phyloP scores from a whole-genome alignment of 495 filamentous ascomycete genomes.

The Tetracladium setigerum region DNA sequence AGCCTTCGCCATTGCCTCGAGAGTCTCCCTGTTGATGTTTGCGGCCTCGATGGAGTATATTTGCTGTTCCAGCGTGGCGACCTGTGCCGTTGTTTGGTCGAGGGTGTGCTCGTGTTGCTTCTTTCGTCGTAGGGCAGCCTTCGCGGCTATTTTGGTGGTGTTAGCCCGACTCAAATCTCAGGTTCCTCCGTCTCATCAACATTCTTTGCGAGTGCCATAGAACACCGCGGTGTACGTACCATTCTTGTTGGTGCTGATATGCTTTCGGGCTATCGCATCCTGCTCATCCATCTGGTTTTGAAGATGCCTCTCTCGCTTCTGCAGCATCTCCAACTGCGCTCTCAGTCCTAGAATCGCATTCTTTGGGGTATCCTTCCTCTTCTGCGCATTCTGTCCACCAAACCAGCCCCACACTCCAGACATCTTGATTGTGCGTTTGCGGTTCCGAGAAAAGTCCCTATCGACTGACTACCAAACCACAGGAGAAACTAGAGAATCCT shows the following conservation, averaged over 20 bases:
- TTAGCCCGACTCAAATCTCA: conserved; percentile 12
- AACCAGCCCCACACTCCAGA: conserved; percentile 78
- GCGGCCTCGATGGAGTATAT: conserved; percentile 96
- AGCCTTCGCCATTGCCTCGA: conserved; percentile 88
- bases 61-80: conserved; percentile 87
- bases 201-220: neutral
- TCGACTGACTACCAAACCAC: conserved; percentile 5
- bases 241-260: conserved; percentile 82
- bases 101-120: conserved; percentile 87
- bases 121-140: conserved; percentile 88
- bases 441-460: conserved; percentile 2
- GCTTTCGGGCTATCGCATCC: conserved; percentile 84
- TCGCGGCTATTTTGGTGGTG: conserved; percentile 57
- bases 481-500: neutral
- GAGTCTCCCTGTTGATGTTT: conserved; percentile 96
- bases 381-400: conserved; percentile 68
- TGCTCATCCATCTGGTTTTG: conserved; percentile 90
- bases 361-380: conserved; percentile 90
- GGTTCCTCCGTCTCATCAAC: no score
- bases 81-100: conserved; percentile 81
- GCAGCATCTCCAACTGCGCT: conserved; percentile 89
- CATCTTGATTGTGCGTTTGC: conserved; percentile 28
- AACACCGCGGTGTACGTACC: conserved; percentile 44
- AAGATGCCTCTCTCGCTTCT: conserved; percentile 90
- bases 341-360: conserved; percentile 89